These are phyloP conservation scores for Tolypocladium ophioglossoides DNA, from an alignment of 2,329 filamentous ascomycete genomes.

Conservation along the genomic window DNA sequence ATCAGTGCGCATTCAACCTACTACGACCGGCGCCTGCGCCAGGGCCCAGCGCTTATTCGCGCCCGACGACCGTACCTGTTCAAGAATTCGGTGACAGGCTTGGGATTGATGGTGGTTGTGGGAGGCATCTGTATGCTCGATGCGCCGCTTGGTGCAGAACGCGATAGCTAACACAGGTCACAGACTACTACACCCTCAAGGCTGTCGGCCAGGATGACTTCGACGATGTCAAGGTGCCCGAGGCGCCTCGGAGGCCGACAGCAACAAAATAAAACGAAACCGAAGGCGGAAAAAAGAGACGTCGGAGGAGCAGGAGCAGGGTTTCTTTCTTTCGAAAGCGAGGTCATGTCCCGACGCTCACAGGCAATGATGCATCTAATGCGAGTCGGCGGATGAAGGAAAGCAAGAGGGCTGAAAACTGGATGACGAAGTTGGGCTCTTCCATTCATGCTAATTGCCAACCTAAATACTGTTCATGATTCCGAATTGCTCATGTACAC, in stretches of 20 bases:
- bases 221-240: slow-evolving; percentile 85
- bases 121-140: slow-evolving; percentile 75
- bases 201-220: slow-evolving; percentile 96
- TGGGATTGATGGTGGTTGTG: slow-evolving; percentile 65
- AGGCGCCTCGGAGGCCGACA: slow-evolving; percentile 46
- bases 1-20: slow-evolving; percentile 56
- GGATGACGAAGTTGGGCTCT: background rate
- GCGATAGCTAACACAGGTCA: slow-evolving; percentile 6
- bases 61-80: slow-evolving; percentile 85
- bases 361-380: background rate
- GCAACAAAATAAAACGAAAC: slow-evolving; percentile 9
- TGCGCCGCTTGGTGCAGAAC: background rate
- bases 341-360: background rate
- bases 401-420: background rate
- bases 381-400: background rate
- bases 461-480: background rate
- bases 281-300: background rate
- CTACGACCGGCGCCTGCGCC: slow-evolving; percentile 80
- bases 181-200: slow-evolving; percentile 56
- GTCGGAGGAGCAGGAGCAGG: background rate
- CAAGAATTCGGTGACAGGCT: slow-evolving; percentile 76
- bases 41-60: slow-evolving; percentile 80
- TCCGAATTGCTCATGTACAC: background rate
- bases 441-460: background rate
- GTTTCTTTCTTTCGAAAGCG: background rate